Base-by-base conservation (phyloP, 2,329 filamentous ascomycete species). In the Didymella glomerata region DNA sequence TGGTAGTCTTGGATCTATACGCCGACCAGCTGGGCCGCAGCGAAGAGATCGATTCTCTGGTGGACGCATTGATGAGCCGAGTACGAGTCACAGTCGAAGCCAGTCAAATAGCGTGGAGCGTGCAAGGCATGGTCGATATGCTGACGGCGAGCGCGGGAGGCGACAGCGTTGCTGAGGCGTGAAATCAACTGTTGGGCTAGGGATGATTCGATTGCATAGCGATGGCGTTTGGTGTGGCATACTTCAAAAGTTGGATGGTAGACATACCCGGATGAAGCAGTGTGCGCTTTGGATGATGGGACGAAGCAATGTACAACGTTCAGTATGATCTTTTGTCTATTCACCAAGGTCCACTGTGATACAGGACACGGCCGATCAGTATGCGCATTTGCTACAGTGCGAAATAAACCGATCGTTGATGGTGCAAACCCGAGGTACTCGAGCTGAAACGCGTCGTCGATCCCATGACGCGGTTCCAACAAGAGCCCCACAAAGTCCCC, bases 111-210 rank as follows among this genome's bases (percentile, higher is more conserved):
- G 93, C 94, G 2, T 89, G 87, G 68, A 88, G 90, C 78, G 93
- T 92, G 11, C 86, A 86, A 66, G 95, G 94, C 2, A 97, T 98
- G 93, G 79, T 98, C 64, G 91, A 94, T 68, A 90, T 91, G 81
- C 78, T 91, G 64, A 86, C 90, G 69, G 82, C 84, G 65, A 87
- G 90, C 71, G 82, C 84, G n/a, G 67, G 53, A 9, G 58, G 51
- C 27, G 62, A 64, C 28, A 64, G 25, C 14, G 57, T 42, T 16
- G 60, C 48, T 2, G 65, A 69, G 34, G 64, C 47, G 32, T 68
- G 49, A 64, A 3, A 24, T n/a, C 42, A 3, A 41, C 22, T 27
- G 16, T 10, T 38, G 48, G 38, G 25, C 18, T 14, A 28, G n/a
- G 11, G 16, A 45, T 59, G 54, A 27, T 50, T 49, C 52, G 18